phyloP scores from a whole-genome alignment of 345 rosid species.

The Populus euphratica region DNA sequence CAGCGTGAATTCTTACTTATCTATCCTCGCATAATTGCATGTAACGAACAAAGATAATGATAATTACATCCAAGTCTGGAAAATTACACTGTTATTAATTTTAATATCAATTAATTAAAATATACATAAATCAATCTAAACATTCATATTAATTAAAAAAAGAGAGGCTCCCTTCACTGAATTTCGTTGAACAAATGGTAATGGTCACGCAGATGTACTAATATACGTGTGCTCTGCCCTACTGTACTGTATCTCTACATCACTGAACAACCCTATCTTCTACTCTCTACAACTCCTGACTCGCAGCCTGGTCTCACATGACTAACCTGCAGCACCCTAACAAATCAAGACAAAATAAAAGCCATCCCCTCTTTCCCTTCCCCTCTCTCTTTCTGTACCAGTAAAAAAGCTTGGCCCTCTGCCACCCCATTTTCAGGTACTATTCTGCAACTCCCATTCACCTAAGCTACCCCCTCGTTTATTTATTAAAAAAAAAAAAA shows the following conservation, averaged over 20 bases:
- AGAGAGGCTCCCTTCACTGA: no score
- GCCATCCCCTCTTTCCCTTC: neutral
- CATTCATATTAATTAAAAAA: no score
- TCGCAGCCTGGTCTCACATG: constrained; percentile 41
- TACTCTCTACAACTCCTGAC: constrained; percentile 24
- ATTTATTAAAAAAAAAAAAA: neutral
- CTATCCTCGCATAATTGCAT: no score
- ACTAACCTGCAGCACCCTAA: constrained; percentile 29
- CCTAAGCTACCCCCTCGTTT: neutral
- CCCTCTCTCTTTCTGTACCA: constrained; percentile 1
- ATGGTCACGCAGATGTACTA: neutral
- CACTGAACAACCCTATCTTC: constrained; percentile 5
- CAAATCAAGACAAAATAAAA: constrained; percentile 16
- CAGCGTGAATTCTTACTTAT: no score
- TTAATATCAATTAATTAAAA: no score
- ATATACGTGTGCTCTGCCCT: neutral
- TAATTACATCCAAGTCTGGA: no score
- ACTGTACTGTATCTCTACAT: neutral
- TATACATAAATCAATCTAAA: no score
- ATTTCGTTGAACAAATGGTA: no score
- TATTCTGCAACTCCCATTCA: constrained; percentile 12
- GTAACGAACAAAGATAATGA: no score
- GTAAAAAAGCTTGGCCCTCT: constrained; percentile 10
- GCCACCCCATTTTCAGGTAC: constrained; percentile 19
- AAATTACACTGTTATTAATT: no score